Conservation (phyloP, 2,329 filamentous ascomycete species). For the Apiospora hydei region DNA sequence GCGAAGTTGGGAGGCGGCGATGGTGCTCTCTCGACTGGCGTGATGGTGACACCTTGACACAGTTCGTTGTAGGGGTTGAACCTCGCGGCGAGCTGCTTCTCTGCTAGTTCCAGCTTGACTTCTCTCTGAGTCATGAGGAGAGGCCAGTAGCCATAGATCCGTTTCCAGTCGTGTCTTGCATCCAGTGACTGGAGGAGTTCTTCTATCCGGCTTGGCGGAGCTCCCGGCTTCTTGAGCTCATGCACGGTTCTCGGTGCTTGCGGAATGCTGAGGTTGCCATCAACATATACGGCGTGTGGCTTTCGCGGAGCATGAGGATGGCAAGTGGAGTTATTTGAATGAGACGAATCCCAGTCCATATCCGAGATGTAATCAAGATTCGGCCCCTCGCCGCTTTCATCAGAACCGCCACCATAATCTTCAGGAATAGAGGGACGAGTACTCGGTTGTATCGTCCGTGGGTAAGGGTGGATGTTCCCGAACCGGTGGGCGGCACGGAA, state of each 20-base stretch:
- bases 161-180: background rate
- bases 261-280: background rate
- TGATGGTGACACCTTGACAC: background rate
- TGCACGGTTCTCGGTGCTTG: background rate
- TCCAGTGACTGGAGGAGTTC: background rate
- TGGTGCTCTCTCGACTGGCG: constrained; percentile 18
- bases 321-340: too few relatives aligned
- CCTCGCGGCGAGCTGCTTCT: background rate
- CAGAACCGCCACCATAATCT: background rate
- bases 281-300: background rate
- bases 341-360: background rate
- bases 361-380: background rate
- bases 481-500: background rate
- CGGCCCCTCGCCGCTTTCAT: background rate
- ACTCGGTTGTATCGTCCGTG: too few relatives aligned
- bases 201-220: background rate
- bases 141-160: background rate
- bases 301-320: background rate
- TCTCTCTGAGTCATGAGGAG: background rate
- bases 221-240: background rate
- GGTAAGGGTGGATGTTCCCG: background rate
- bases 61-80: background rate
- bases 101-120: background rate
- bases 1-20: constrained; percentile 3
- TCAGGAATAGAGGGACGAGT: background rate